Percentiles rank a stretch among this genome's conserved stretches.
phyloP scores from a whole-genome alignment of 192 early-diverging fungal genomes.

The Coemansia guatemalensis region DNA sequence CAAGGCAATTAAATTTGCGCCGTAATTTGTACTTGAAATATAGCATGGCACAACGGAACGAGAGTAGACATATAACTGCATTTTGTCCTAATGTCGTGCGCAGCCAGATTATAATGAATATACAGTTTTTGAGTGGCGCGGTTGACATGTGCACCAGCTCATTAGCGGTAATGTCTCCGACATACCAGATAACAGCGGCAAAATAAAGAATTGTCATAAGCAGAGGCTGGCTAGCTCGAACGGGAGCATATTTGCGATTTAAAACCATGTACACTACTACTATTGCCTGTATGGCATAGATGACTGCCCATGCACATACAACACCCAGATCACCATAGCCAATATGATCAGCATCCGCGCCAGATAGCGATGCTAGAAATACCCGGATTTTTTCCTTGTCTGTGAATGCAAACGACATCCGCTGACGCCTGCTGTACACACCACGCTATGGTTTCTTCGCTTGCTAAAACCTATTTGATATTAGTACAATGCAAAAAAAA shows the following conservation, averaged over 20 bases:
- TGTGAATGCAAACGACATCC: slow-evolving; percentile 39
- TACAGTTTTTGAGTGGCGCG: slow-evolving; percentile 18
- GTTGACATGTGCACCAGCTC: slow-evolving; percentile 25
- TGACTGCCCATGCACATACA: slow-evolving; percentile 7
- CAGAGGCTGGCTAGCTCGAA: slow-evolving; percentile 10
- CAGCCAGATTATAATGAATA: slow-evolving; percentile 38
- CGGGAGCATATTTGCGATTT: slow-evolving; percentile 28
- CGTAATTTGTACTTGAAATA: slow-evolving; percentile 9
- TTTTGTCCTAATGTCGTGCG: slow-evolving; percentile 33
- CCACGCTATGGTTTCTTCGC: neutral
- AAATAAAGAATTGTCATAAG: slow-evolving; percentile 11
- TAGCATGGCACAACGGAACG: neutral
- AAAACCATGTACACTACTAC: slow-evolving; percentile 23
- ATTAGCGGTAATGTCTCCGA: slow-evolving; percentile 38
- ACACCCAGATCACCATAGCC: slow-evolving; percentile 30
- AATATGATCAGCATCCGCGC: slow-evolving; percentile 31
- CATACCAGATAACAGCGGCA: slow-evolving; percentile 26
- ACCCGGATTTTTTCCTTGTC: slow-evolving; percentile 37
- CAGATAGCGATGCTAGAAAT: slow-evolving; percentile 19
- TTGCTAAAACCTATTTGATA: neutral
- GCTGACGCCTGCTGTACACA: neutral
- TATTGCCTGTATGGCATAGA: slow-evolving; percentile 24
- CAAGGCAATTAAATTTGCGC: neutral
- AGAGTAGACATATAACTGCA: slow-evolving; percentile 2
- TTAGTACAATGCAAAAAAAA: neutral